Conservation (phyloP, 768 basidiomycete genomes). For the Clitopilus hobsonii region DNA sequence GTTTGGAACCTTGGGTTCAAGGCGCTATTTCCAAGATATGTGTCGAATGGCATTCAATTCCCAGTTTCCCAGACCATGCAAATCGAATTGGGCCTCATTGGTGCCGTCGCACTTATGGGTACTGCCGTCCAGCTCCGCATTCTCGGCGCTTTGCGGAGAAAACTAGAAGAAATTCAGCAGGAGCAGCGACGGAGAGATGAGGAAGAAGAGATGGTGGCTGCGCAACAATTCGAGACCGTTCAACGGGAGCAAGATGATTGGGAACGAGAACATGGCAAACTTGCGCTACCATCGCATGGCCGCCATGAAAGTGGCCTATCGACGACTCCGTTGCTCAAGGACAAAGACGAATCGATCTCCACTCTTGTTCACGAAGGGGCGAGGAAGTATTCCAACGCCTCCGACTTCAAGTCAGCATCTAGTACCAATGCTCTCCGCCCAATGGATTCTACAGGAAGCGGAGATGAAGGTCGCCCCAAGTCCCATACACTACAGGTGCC, state of each 20-base stretch:
- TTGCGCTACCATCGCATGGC: slow-evolving; percentile 44
- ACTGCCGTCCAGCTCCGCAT: slow-evolving; percentile 88
- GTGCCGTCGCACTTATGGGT: slow-evolving; percentile 79
- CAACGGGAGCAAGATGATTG: slow-evolving; percentile 74
- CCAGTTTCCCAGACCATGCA: slow-evolving; percentile 89
- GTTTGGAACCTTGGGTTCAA: slow-evolving; percentile 92
- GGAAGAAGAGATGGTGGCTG: slow-evolving; percentile 72
- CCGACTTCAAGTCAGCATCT: slow-evolving; percentile 66
- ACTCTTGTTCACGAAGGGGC: slow-evolving; percentile 44
- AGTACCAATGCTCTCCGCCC: slow-evolving; percentile 22
- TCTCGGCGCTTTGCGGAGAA: slow-evolving; percentile 71
- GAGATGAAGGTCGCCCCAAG: slow-evolving; percentile 56
- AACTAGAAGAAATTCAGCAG: slow-evolving; percentile 73
- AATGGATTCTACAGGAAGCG: slow-evolving; percentile 10
- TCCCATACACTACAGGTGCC: slow-evolving; percentile 45
- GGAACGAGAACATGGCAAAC: slow-evolving; percentile 79
- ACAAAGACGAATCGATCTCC: slow-evolving; percentile 42
- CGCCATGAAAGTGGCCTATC: slow-evolving; percentile 63
- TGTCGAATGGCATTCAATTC: slow-evolving; percentile 61
- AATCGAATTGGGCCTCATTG: slow-evolving; percentile 88
- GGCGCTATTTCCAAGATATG: slow-evolving; percentile 73
- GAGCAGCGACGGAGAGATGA: slow-evolving; percentile 71
- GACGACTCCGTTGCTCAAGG: slow-evolving; percentile 62
- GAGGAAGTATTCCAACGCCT: slow-evolving; percentile 62
- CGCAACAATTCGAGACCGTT: slow-evolving; percentile 60